Conservation (phyloP, 106 monocot species). For the Xerophyta viscosa region DNA sequence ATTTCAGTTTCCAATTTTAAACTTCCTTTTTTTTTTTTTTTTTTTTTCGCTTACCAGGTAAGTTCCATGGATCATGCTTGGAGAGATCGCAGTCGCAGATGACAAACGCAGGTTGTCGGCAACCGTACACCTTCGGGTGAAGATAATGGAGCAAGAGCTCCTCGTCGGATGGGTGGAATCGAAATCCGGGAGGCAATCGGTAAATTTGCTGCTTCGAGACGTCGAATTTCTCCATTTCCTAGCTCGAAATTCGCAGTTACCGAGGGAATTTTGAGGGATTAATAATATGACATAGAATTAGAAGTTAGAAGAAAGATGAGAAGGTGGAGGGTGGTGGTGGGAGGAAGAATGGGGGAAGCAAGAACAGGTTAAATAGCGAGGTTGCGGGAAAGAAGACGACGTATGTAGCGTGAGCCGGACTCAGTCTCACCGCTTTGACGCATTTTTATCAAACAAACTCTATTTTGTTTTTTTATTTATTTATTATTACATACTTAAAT, state of each 20-base stretch:
- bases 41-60: constrained; percentile 35
- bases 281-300: background rate
- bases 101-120: constrained; percentile 57
- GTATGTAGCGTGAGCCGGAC: constrained; percentile 28
- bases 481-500: too few species aligned
- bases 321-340: background rate
- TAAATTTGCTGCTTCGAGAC: background rate
- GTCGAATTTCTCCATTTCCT: constrained; percentile 26
- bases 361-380: constrained; percentile 11
- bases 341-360: background rate
- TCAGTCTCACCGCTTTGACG: constrained; percentile 17
- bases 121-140: constrained; percentile 48
- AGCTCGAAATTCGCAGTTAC: too few species aligned
- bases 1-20: background rate
- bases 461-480: too few species aligned
- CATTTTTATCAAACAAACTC: constrained; percentile 4
- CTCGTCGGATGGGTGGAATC: constrained; percentile 84
- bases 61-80: constrained; percentile 57
- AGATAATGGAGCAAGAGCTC: constrained; percentile 82
- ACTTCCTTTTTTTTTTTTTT: background rate
- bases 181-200: constrained; percentile 71
- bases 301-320: background rate
- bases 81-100: constrained; percentile 68
- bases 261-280: background rate
- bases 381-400: constrained; percentile 17